phyloP scores from a whole-genome alignment of 2,329 filamentous ascomycete genomes.

The Paracamarosporium sp. region DNA sequence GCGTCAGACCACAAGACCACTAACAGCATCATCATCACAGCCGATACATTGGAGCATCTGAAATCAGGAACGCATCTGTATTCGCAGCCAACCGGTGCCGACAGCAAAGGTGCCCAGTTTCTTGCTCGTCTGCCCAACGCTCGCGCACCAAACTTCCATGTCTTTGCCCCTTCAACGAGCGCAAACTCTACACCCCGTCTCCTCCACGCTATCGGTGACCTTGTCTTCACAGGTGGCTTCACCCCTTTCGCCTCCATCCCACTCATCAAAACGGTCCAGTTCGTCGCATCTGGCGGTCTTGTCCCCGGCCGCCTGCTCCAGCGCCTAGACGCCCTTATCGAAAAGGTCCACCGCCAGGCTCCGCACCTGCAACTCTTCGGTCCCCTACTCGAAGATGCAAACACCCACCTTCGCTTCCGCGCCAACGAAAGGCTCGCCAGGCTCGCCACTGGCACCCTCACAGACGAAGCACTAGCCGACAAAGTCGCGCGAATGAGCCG shows the following conservation, averaged over 20 bases:
- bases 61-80: slow-evolving; percentile 25
- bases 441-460: slow-evolving; percentile 21
- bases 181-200: slow-evolving; percentile 23
- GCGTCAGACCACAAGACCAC: slow-evolving; percentile 22
- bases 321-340: slow-evolving; percentile 41
- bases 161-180: slow-evolving; percentile 21
- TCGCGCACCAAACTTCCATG: slow-evolving; percentile 22
- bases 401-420: slow-evolving; percentile 32
- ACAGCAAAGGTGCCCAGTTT: slow-evolving; percentile 21
- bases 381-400: slow-evolving; percentile 28
- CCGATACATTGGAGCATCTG: slow-evolving; percentile 25
- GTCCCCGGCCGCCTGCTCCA: slow-evolving; percentile 38
- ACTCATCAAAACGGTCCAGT: slow-evolving; percentile 30
- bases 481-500: slow-evolving; percentile 37
- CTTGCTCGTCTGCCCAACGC: slow-evolving; percentile 34
- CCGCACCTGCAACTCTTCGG: slow-evolving; percentile 37
- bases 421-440: slow-evolving; percentile 35
- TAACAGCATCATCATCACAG: slow-evolving; percentile 35
- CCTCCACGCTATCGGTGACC: slow-evolving; percentile 32
- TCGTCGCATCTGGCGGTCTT: slow-evolving; percentile 35
- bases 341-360: slow-evolving; percentile 38
- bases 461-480: slow-evolving; percentile 26
- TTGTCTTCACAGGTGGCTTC: slow-evolving; percentile 38
- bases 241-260: slow-evolving; percentile 30
- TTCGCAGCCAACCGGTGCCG: slow-evolving; percentile 11